Conservation (phyloP, 495 filamentous ascomycete genomes). For the Penicillium waksmanii region DNA sequence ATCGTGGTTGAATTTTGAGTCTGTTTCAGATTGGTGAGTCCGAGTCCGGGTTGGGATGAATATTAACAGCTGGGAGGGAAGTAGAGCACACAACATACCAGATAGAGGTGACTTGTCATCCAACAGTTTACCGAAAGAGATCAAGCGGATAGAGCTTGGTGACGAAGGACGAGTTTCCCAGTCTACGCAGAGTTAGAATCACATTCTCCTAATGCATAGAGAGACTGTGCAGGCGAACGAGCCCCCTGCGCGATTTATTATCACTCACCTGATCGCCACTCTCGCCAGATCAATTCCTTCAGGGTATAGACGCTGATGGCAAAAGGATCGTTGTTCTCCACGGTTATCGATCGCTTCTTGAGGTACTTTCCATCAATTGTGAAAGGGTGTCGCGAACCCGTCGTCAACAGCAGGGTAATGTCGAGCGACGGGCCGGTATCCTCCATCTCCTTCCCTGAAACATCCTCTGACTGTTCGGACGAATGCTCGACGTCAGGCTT, state of each 20-base stretch:
- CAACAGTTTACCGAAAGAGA: constrained; percentile 84
- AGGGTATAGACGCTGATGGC: constrained; percentile 88
- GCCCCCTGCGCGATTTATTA: not conserved
- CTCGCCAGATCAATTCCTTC: constrained; percentile 88
- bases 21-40: constrained; percentile 44
- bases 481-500: constrained; percentile 35
- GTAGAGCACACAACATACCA: constrained; percentile 48
- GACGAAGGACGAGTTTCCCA: constrained; percentile 85
- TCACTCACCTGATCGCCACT: constrained; percentile 73
- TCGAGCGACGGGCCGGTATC: constrained; percentile 48
- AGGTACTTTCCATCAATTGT: constrained; percentile 86
- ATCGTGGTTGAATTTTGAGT: constrained; percentile 75
- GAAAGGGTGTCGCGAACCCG: constrained; percentile 82
- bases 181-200: constrained; percentile 50
- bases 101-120: constrained; percentile 83
- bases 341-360: constrained; percentile 71
- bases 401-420: constrained; percentile 79
- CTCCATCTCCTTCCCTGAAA: constrained; percentile 46
- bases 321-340: constrained; percentile 80
- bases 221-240: not conserved
- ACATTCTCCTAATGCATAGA: not conserved
- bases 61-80: not conserved
- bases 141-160: constrained; percentile 83
- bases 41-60: not conserved
- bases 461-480: constrained; percentile 44